Evolutionary conservation across 176 grass and related monocot genomes (phyloP), one percentile per base, ranked within the genome.

Genomic region (Hordeum vulgare): DNA sequence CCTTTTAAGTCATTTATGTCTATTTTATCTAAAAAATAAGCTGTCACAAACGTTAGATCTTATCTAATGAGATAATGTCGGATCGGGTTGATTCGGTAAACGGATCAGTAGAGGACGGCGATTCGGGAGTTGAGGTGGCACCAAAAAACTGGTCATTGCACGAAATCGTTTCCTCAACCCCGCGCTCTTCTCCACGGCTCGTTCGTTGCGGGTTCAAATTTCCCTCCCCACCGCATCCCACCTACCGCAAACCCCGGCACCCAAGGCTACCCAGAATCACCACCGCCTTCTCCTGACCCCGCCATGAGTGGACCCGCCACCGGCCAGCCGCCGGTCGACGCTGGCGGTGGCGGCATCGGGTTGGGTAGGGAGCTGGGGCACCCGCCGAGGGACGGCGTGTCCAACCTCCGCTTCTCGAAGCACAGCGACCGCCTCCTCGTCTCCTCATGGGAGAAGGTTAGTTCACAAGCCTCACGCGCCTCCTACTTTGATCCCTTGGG

Each of bases 391-490:
- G 92, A 91, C 33, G 89, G 89, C 37, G 45, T 94, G 86, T 91
- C 89, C 47, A 91, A 75, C 80, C 86, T 94, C 58, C 80, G 89
- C 34, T 94, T 94, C 71, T 94, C 92, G 40, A 91, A 78, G 82
- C 84, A 87, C 89, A 89, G 84, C 63, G 66, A 91, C 35, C 86
- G 34, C 65, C 83, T 91, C 27, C 68, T 94, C 39, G 84, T 91
- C 81, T 94, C 89, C 59, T 89, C 89, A 15, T 94, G 89, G 92
- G 92, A 94, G 15, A 89, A 83, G 84, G 92, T 91, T 77, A 82
- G 69, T 15, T 34, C 4, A 9, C 35, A 18, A 73, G 7, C 77
- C 77, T 66, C 40, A 6, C 59, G 60, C 7, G 28, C 47, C 34
- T 71, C 15, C 66, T 71, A 25, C 51, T 71, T 81, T 73, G 67